Base-by-base conservation (phyloP, 2,329 filamentous ascomycete species). In the Aspergillus flavus region DNA sequence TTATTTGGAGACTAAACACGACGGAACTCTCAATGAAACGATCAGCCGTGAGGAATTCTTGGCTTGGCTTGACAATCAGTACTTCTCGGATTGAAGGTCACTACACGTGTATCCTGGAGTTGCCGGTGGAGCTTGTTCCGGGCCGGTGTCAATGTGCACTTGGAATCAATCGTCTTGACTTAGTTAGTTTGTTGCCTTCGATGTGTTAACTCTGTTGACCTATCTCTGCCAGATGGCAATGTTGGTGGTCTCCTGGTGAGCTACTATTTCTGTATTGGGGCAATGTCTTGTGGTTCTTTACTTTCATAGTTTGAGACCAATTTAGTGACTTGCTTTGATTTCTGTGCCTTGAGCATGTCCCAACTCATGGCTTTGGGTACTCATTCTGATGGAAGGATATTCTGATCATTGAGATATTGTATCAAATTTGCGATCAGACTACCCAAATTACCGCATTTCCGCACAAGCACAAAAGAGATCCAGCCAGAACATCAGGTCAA, bases 321-420 rank as follows among this genome's bases (percentile, higher is more conserved):
- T 19, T n/a, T 19, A 3, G 16, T 41, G 36, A 41, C 16, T 19
- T 41, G 36, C 36, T 41, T 36, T 34, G 1, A 6, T 14, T 36
- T 6, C 4, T 36, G 1, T 6, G 1, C 14, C 34, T 2, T 36
- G 0, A 3, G 14, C 14, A 16, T 36, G 1, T 36, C 14, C 0
- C 34, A 16, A 36, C 34, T 36, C 6, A 36, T 16, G 16, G 6
- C 0, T 2, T 14, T 36, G 12, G 2, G 16, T 16, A 36, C 14
- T 36, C 5, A 16, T 16, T 36, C 0, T 3, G 34, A 16, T 36
- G 34, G 14, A 16, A 36, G 14, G 34, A 0, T 6, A 16, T 36
- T 16, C 14, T 16, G 16, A 2, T 1, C 2, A 16, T 36, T 16
- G 12, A 6, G 6, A 7, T 16, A 36, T 36, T 5, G 12, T 36